These are phyloP conservation scores for Spencermartinsiella europaea DNA, from an alignment of 805 yeast species.

Conservation along the genomic window DNA sequence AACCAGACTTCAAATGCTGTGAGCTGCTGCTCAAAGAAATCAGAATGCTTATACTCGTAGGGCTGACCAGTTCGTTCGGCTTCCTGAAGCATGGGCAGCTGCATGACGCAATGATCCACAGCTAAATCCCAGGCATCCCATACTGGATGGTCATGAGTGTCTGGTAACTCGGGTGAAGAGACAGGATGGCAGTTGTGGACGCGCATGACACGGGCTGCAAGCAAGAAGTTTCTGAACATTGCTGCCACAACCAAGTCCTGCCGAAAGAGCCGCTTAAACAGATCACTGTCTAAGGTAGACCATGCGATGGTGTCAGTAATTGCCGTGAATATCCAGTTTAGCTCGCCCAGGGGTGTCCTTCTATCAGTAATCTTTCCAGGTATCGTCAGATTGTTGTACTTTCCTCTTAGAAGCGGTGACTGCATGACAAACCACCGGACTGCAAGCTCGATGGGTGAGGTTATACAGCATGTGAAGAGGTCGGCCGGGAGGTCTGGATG, in stretches of 20 bases:
- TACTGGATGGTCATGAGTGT: slow-evolving; percentile 76
- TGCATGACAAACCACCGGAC: slow-evolving; percentile 88
- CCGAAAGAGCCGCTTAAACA: slow-evolving; percentile 84
- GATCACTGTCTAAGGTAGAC: slow-evolving; percentile 82
- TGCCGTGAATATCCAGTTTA: slow-evolving; percentile 97
- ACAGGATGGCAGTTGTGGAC: slow-evolving; percentile 89
- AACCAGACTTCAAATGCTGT: slow-evolving; percentile 97
- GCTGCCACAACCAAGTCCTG: slow-evolving; percentile 98
- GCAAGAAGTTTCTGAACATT: slow-evolving; percentile 80
- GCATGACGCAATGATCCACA: slow-evolving; percentile 82
- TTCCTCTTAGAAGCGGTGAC: slow-evolving; percentile 28
- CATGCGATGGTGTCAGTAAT: slow-evolving; percentile 98
- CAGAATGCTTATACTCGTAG: slow-evolving; percentile 58
- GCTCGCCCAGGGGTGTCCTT: slow-evolving; percentile 91
- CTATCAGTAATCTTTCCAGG: slow-evolving; percentile 92
- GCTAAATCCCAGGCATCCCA: slow-evolving; percentile 99
- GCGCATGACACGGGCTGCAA: slow-evolving; percentile 93
- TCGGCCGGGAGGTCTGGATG: slow-evolving; percentile 95
- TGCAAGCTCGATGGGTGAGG: slow-evolving; percentile 93
- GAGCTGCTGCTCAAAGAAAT: slow-evolving; percentile 91
- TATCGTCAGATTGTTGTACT: slow-evolving; percentile 46
- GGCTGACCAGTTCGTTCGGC: slow-evolving; percentile 31
- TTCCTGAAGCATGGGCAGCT: slow-evolving; percentile 32
- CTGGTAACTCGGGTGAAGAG: slow-evolving; percentile 90
- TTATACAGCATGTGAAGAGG: slow-evolving; percentile 88